phyloP scores from a whole-genome alignment of 129 eudicot genomes.

The Flaveria trinervia region DNA sequence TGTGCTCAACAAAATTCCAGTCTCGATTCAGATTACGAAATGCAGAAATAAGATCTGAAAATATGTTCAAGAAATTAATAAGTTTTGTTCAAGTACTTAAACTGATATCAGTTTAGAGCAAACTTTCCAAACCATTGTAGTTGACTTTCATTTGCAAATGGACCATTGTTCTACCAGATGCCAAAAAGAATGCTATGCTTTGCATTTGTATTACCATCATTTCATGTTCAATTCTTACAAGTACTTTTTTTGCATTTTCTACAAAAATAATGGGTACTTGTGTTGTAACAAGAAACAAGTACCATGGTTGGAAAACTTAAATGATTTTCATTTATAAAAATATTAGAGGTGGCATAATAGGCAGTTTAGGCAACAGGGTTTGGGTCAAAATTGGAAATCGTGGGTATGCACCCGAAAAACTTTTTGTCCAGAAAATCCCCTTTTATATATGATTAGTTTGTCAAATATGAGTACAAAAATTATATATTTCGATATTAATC shows the following conservation, averaged over 20 bases:
- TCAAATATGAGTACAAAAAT: slow-evolving; percentile 4
- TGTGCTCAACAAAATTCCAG: slow-evolving; percentile 79
- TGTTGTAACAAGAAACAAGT: background rate
- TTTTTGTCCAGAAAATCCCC: background rate
- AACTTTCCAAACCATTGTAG: slow-evolving; percentile 19
- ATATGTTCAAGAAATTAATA: slow-evolving; percentile 28
- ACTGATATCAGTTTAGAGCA: slow-evolving; percentile 4
- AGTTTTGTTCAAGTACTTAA: slow-evolving; percentile 1
- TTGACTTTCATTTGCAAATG: slow-evolving; percentile 20
- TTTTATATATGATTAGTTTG: background rate
- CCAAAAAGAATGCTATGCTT: background rate
- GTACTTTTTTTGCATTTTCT: background rate
- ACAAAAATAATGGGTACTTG: background rate
- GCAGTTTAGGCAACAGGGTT: background rate
- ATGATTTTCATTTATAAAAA: background rate
- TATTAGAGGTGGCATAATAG: background rate
- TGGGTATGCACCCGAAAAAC: background rate
- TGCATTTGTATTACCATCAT: slow-evolving; percentile 8
- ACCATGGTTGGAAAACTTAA: background rate
- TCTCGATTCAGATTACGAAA: slow-evolving; percentile 67
- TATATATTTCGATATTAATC: background rate
- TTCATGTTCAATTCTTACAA: background rate
- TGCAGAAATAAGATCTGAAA: slow-evolving; percentile 73
- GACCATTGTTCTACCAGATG: background rate
- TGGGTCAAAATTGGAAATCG: background rate